A percentile compares a stretch with the other conserved stretches of the same genome.
These are phyloP conservation scores for Wickerhamomyces queroliae DNA, from an alignment of 805 yeast species.

Conservation along the genomic window DNA sequence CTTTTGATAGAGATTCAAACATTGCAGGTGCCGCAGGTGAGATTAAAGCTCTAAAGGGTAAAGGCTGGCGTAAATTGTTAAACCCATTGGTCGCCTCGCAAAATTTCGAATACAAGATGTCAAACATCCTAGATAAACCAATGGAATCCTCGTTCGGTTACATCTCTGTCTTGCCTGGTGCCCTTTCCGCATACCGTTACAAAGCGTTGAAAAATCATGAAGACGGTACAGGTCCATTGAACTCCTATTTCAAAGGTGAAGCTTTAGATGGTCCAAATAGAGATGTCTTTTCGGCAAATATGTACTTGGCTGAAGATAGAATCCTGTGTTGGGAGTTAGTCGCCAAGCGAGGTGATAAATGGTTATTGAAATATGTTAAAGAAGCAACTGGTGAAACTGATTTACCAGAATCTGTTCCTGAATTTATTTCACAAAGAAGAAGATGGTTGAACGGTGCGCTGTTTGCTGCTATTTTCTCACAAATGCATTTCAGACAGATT, in stretches of 20 bases:
- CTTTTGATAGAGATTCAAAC: conserved; percentile 91
- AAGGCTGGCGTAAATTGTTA: conserved; percentile 69
- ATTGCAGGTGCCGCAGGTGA: conserved; percentile 99
- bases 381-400: conserved; percentile 96
- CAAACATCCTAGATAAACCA: conserved; percentile 94
- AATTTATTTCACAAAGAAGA: conserved; percentile 91
- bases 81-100: conserved; percentile 96
- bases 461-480: conserved; percentile 91
- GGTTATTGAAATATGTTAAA: conserved; percentile 89
- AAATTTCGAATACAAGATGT: conserved; percentile 93
- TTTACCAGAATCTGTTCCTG: conserved; percentile 93
- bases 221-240: conserved; percentile 89
- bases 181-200: conserved; percentile 89
- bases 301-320: conserved; percentile 97
- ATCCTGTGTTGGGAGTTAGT: conserved; percentile 94
- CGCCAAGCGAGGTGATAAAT: conserved; percentile 74
- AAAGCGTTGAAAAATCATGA: conserved; percentile 79
- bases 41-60: conserved; percentile 92
- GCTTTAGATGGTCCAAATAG: conserved; percentile 48
- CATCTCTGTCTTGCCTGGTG: conserved; percentile 92
- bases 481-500: conserved; percentile 76
- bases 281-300: conserved; percentile 90
- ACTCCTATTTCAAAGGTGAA: conserved; percentile 89
- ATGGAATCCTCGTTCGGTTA: conserved; percentile 90
- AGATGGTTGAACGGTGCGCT: conserved; percentile 98